phyloP scores from a whole-genome alignment of 371 early-diverging fungal genomes.

The Amoeboaphelidium occidentale region DNA sequence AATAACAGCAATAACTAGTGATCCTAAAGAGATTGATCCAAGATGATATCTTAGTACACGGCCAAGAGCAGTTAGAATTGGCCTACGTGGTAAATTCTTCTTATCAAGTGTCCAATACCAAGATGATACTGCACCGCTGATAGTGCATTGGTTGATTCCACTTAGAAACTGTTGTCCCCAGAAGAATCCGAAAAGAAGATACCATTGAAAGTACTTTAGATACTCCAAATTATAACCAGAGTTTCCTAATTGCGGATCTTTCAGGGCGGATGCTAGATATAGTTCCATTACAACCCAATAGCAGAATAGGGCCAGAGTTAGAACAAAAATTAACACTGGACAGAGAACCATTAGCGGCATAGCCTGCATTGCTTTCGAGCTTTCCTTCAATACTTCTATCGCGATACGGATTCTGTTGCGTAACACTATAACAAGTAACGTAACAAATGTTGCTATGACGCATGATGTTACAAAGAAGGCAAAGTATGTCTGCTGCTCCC shows the following conservation, averaged over 20 bases:
- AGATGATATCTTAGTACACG: conserved; percentile 17
- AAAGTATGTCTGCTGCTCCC: neutral
- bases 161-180: conserved; percentile 2
- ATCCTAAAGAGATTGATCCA: conserved; percentile 22
- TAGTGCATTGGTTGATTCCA: conserved; percentile 1
- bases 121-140: conserved; percentile 1
- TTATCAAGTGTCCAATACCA: conserved; percentile 6
- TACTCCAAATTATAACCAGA: neutral
- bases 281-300: neutral
- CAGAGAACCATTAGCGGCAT: conserved; percentile 5
- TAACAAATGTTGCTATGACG: conserved; percentile 4
- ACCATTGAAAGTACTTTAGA: neutral
- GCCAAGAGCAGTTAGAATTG: neutral
- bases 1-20: conserved; percentile 19
- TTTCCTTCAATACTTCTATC: conserved; percentile 14
- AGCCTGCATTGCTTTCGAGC: conserved; percentile 3
- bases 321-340: conserved; percentile 2
- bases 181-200: conserved; percentile 4
- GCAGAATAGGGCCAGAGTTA: neutral
- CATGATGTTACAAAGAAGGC: neutral
- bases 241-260: neutral
- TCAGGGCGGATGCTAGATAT: neutral
- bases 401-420: conserved; percentile 16
- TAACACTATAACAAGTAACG: conserved; percentile 8
- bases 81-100: neutral